Percentiles rank a stretch among this genome's conserved stretches.
Evolutionary conservation across 495 filamentous ascomycete species (phyloP).

Genomic region (Pyronema omphalodes): DNA sequence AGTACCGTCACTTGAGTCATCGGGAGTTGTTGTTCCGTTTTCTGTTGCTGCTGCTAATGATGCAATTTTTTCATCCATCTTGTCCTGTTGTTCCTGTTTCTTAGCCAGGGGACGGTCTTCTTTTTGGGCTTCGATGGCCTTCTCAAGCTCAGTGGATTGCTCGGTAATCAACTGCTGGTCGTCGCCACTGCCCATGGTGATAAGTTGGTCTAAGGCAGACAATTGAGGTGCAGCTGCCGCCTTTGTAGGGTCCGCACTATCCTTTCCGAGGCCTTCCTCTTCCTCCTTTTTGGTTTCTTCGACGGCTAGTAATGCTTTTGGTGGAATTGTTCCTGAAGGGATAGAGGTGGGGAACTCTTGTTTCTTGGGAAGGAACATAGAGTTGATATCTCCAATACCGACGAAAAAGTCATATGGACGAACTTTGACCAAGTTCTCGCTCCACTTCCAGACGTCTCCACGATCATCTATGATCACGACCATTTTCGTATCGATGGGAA

Average conservation of each 20-base stretch:
- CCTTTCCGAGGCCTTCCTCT: slow-evolving; percentile 26
- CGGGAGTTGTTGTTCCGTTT: slow-evolving; percentile 25
- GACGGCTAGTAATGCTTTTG: slow-evolving; percentile 10
- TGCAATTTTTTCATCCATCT: slow-evolving; percentile 49
- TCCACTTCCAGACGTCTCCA: slow-evolving; percentile 95
- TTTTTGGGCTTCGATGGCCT: slow-evolving; percentile 71
- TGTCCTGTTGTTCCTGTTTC: slow-evolving; percentile 74
- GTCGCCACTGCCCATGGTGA: slow-evolving; percentile 56
- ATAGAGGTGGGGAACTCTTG: slow-evolving; percentile 43
- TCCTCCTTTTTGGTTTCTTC: slow-evolving; percentile 14
- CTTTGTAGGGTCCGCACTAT: slow-evolving; percentile 4
- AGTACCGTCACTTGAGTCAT: slow-evolving; percentile 25
- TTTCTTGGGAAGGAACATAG: slow-evolving; percentile 82
- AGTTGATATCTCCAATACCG: slow-evolving; percentile 97
- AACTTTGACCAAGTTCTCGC: slow-evolving; percentile 85
- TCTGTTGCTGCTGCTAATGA: slow-evolving; percentile 33
- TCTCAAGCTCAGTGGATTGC: slow-evolving; percentile 66
- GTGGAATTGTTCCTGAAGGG: slow-evolving; percentile 5
- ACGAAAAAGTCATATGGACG: slow-evolving; percentile 92
- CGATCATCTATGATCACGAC: slow-evolving; percentile 97
- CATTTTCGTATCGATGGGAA: slow-evolving; percentile 97
- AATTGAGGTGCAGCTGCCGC: slow-evolving; percentile 18
- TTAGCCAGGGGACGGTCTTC: slow-evolving; percentile 71
- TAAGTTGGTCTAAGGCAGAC: slow-evolving; percentile 53
- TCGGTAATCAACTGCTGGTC: slow-evolving; percentile 51